Evolutionary conservation across 352 stramenopile species (phyloP), one percentile per base, ranked within the genome.

Genomic region (Pythium brachiatum): DNA sequence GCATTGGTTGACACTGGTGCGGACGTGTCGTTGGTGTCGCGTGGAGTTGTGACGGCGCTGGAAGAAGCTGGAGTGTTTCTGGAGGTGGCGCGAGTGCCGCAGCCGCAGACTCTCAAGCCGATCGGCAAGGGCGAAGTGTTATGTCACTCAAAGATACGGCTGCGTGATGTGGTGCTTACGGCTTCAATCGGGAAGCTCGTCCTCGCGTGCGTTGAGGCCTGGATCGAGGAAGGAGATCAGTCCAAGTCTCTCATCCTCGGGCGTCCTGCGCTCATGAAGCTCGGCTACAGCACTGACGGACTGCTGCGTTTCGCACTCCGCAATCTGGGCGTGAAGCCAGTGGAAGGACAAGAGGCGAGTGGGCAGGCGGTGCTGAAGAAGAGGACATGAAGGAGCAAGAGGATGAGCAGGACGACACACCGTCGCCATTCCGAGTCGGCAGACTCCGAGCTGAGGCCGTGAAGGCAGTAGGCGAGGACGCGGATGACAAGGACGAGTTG

Each of bases 1-100:
- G n/a, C 44, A 25, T 39, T 47, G 51, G 31, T 69, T 0, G 62
- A 69, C 27, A 51, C 51, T 18, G 62, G 50, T n/a, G 62, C 51
- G 21, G 62, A 64, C 44, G 43, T 52, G 21, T 64, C 56, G 1
- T 20, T 69, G 3, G 62, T 64, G 8, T 51, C 48, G 2, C 41
- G 41, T 27, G 41, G n/a, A 6, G n/a, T 48, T 9, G n/a, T 48
- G 2, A 20, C 26, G 3, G n/a, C n/a, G 2, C 7, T 48, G 41
- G 41, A 48, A 16, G 2, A 1, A 16, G 41, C 41, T 1, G 41
- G 41, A 15, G n/a, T 48, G 5, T 48, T 48, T 9, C 1, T 48
- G n/a, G 41, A 48, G 20, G 11, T 48, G 3, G 36, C 36, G 11
- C 41, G 41, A 6, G 21, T 27, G 41, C n/a, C 16, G 41, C 16